Evolutionary conservation across 2,329 filamentous ascomycete genomes (phyloP), one percentile per base, ranked within the genome.

Genomic region (Ophiostoma fasciatum): DNA sequence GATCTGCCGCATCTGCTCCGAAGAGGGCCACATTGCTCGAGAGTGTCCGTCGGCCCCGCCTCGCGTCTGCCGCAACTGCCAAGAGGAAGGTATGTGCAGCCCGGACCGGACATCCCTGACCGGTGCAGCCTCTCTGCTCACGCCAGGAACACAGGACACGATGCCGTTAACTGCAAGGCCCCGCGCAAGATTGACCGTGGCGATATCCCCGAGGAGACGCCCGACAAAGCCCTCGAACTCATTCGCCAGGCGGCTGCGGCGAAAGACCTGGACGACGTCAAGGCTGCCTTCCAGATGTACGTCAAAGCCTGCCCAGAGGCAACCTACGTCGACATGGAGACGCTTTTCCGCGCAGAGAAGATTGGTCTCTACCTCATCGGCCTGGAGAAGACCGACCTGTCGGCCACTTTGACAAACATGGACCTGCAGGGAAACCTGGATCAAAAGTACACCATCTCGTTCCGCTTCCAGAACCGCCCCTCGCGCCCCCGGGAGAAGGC

Each of bases 351-450:
- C 7, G 46, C 54, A 2, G 58, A 70, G 28, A 50, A 59, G 0
- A 62, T 79, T 40, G 55, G 55, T 4, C 55, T 79, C 12, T 77
- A 66, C 55, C 56, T 83, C 36, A 77, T 82, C 44, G 72, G 71
- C 6, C 53, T 70, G 6, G 68, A 80, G 59, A 67, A 70, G 44
- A 56, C 67, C 23, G 37, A 45, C 29, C 53, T 79, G 21, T 50
- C 62, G 1, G 49, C 57, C 1, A 71, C 73, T 5, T 66, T 75
- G 45, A 80, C 74, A 41, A 77, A 79, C 54, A 78, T 82, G 71
- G 76, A 82, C 44, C 58, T 82, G 2, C 76, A 82, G 48, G 78
- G 78, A 5, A 71, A 78, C 42, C 58, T 78, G 15, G 66, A 67
- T 39, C 74, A 74, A 53, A 74, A 74, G 50, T 82, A 68, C 46